Percentiles rank a stretch among this genome's conserved stretches.
phyloP scores from a whole-genome alignment of 148 eudicot genomes.

The Polygonum maritimum region DNA sequence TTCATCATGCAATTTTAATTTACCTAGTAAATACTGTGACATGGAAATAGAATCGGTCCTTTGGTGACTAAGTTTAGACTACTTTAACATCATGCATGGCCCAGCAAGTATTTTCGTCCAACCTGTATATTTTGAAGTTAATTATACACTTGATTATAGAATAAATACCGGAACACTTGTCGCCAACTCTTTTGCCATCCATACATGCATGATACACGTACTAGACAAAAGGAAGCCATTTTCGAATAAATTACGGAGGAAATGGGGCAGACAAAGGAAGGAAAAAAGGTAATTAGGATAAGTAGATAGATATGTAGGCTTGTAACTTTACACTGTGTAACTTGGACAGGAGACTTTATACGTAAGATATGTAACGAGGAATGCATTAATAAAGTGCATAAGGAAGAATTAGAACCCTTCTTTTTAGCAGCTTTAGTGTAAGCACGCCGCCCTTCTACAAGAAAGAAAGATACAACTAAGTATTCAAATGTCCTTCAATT shows the following conservation, averaged over 20 bases:
- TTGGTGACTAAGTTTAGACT: background rate
- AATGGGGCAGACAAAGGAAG: background rate
- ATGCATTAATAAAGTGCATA: background rate
- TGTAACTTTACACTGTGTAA: background rate
- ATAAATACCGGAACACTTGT: background rate
- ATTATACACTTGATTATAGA: background rate
- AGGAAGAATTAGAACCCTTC: background rate
- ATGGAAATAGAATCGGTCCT: background rate
- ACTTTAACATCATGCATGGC: background rate
- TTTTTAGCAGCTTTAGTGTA: background rate
- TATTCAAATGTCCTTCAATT: too few relatives aligned
- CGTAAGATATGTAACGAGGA: background rate
- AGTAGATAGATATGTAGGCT: background rate
- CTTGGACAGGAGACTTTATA: background rate
- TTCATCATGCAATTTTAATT: too few relatives aligned
- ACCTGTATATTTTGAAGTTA: background rate
- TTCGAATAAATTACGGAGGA: background rate
- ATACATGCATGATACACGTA: background rate
- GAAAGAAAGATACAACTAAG: background rate
- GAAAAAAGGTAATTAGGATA: background rate
- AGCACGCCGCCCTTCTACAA: background rate
- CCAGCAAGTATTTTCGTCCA: background rate
- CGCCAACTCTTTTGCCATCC: background rate
- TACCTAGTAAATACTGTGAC: background rate
- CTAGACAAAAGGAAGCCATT: background rate